Evolutionary conservation across 2,329 filamentous ascomycete genomes (phyloP).

Genomic region (Alternaria metachromatica): DNA sequence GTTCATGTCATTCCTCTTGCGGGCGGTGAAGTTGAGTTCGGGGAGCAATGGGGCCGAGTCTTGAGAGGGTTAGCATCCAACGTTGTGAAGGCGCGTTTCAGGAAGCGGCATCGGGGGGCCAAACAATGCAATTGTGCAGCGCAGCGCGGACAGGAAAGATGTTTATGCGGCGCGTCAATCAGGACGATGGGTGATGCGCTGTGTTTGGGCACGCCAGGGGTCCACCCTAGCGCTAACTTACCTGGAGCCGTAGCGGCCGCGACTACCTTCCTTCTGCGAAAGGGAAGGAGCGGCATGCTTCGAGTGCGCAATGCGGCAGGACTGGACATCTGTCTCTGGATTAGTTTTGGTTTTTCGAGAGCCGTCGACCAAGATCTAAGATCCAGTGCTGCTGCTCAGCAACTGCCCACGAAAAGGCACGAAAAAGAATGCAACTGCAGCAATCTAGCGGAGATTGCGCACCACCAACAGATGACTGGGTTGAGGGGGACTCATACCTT

Average conservation of each 20-base stretch:
- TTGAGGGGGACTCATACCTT: neutral
- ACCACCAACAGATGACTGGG: neutral
- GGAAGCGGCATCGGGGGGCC: slow-evolving; percentile 2
- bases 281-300: slow-evolving; percentile 8
- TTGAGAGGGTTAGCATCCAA: slow-evolving; percentile 28
- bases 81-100: neutral
- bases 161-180: slow-evolving; percentile 25
- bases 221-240: slow-evolving; percentile 18
- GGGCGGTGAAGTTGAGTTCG: slow-evolving; percentile 25
- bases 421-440: slow-evolving; percentile 15
- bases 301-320: neutral
- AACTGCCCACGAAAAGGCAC: slow-evolving; percentile 2
- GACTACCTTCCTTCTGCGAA: slow-evolving; percentile 14
- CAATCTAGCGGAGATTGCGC: slow-evolving; percentile 13
- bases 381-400: neutral
- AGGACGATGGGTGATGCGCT: slow-evolving; percentile 25
- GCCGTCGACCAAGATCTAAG: neutral
- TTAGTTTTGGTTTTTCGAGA: neutral
- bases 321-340: slow-evolving; percentile 1
- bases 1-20: slow-evolving; percentile 42
- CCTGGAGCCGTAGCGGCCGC: slow-evolving; percentile 13
- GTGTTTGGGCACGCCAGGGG: slow-evolving; percentile 29
- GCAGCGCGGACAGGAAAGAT: slow-evolving; percentile 13
- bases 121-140: slow-evolving; percentile 15
- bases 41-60: slow-evolving; percentile 28